Evolutionary conservation across 2,329 filamentous ascomycete species (phyloP).

Genomic region (Verticillium nubilum): DNA sequence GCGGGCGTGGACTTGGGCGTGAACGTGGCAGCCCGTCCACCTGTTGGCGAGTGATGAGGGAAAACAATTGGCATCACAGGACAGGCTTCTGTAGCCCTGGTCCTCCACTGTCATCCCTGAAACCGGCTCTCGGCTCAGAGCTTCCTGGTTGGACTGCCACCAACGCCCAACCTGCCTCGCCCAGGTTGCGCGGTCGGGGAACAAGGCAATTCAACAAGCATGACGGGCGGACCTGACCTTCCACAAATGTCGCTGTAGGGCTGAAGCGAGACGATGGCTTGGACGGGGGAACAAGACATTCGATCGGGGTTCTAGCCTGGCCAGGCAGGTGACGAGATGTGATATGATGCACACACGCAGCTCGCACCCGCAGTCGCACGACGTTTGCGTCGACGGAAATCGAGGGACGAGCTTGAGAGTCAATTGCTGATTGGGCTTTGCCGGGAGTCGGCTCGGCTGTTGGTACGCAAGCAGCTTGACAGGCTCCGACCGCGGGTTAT

Average conservation of each 20-base stretch:
- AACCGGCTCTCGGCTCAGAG: neutral
- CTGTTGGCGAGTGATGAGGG: neutral
- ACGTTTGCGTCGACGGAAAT: neutral
- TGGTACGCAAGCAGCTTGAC: neutral
- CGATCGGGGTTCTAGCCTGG: neutral
- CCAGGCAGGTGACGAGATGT: neutral
- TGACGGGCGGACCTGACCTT: neutral
- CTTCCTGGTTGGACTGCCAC: neutral
- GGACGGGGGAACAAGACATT: neutral
- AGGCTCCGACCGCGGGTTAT: neutral
- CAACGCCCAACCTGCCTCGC: neutral
- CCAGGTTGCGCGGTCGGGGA: neutral
- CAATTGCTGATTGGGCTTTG: neutral
- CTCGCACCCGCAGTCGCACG: neutral
- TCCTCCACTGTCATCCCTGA: neutral
- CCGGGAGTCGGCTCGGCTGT: neutral
- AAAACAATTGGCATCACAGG: neutral
- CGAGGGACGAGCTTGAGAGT: neutral
- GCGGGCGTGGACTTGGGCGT: neutral
- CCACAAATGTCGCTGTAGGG: neutral
- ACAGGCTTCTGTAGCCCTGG: neutral
- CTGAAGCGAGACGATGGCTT: neutral
- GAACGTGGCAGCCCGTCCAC: neutral
- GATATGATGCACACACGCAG: neutral
- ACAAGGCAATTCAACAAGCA: neutral